Conservation (phyloP, 345 rosid genomes). For the Alliaria petiolata region DNA sequence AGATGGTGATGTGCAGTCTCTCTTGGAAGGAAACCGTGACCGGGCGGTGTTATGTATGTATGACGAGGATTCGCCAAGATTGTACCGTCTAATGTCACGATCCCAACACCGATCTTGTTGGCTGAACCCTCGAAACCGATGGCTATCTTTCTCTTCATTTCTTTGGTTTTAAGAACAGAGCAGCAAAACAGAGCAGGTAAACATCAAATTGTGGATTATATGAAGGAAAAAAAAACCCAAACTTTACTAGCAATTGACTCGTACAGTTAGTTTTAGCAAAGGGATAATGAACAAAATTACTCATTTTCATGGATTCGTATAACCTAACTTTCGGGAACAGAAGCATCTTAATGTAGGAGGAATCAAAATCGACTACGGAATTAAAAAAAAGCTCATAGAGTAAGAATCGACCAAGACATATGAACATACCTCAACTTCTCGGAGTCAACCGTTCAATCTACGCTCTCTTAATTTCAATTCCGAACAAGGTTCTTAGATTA, state of each 20-base stretch:
- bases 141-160: slow-evolving; percentile 75
- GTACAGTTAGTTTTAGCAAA: background rate
- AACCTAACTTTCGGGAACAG: background rate
- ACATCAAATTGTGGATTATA: background rate
- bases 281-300: background rate
- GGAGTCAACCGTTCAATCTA: background rate
- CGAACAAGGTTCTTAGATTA: background rate
- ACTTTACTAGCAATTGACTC: background rate
- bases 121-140: slow-evolving; percentile 95
- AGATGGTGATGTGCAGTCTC: slow-evolving; percentile 95
- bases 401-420: background rate
- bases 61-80: slow-evolving; percentile 92
- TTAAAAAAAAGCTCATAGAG: background rate
- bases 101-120: slow-evolving; percentile 91
- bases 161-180: background rate
- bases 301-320: background rate
- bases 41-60: slow-evolving; percentile 93
- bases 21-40: slow-evolving; percentile 94
- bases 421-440: background rate
- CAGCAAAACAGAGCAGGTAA: background rate
- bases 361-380: background rate
- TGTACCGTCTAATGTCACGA: slow-evolving; percentile 73
- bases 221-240: background rate
- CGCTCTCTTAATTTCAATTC: background rate
- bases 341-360: background rate